phyloP scores from a whole-genome alignment of 306 rosid genomes.

The Notholithocarpus densiflorus region DNA sequence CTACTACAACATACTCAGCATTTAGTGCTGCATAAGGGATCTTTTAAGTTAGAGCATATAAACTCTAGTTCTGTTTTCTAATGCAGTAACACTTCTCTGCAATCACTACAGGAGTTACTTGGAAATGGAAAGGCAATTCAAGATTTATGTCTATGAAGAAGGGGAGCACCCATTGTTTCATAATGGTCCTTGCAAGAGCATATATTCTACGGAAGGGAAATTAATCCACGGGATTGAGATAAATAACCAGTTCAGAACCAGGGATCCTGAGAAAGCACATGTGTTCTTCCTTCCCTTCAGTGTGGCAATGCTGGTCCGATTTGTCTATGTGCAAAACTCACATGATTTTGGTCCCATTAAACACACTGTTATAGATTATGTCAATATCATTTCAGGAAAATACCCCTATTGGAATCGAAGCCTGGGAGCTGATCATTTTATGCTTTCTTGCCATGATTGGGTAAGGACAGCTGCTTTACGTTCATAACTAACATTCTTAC shows the following conservation, averaged over 20 bases:
- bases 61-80: background rate
- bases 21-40: no score
- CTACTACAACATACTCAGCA: no score
- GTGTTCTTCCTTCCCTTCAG: slow-evolving; percentile 81
- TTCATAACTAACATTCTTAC: background rate
- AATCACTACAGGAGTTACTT: slow-evolving; percentile 62
- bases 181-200: slow-evolving; percentile 90
- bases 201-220: slow-evolving; percentile 85
- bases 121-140: slow-evolving; percentile 85
- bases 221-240: slow-evolving; percentile 75
- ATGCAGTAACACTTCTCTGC: background rate
- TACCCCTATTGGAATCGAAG: slow-evolving; percentile 85
- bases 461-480: slow-evolving; percentile 19
- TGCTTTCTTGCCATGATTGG: slow-evolving; percentile 93
- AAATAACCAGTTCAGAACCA: slow-evolving; percentile 63
- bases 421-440: slow-evolving; percentile 87
- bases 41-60: no score
- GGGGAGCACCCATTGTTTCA: slow-evolving; percentile 91
- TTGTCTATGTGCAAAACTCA: slow-evolving; percentile 63
- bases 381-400: slow-evolving; percentile 47
- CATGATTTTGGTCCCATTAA: slow-evolving; percentile 65
- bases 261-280: slow-evolving; percentile 72
- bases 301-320: slow-evolving; percentile 76
- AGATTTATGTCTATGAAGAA: slow-evolving; percentile 77
- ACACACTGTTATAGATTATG: slow-evolving; percentile 58